Base-by-base conservation (phyloP, 208 protist species). In the Leishmania martiniquensis region DNA sequence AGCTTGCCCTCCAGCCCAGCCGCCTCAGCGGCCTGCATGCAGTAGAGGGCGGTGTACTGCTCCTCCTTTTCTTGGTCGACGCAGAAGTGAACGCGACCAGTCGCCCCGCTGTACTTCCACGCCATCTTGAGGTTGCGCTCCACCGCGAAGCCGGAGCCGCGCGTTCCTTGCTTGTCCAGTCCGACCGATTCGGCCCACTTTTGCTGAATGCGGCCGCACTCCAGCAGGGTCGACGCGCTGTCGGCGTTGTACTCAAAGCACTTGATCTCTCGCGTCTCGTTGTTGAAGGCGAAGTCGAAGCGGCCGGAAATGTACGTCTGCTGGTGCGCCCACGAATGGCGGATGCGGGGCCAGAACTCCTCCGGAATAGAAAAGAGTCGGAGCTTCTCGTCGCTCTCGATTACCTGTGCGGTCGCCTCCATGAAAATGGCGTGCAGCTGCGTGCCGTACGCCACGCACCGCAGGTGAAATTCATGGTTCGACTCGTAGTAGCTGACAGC, bases 221-320 rank as follows among this genome's bases (percentile, higher is more conserved):
- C 95, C 62, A 98, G 80, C 68, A 98, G 82, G 68, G 91, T 95
- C 7, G 91, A 93, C 32, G 95, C 93, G 83, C 95, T 98, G 75
- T 98, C 95, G 9, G 95, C 95, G 85, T 98, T 98, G 88, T 98
- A 98, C 85, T 98, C 95, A 77, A 97, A 96, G 75, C 91, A 95
- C 84, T 98, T 98, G 79, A 98, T 86, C 42, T 77, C 34, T 34
- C 91, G 76, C 22, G 84, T 93, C 39, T 88, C 76, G 76, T 91
- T 90, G 85, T 97, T 89, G 82, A 88, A 96, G 52, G 88, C 91
- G 78, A 98, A 97, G 84, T 98, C 95, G 81, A 98, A 97, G 74
- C 95, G 93, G 44, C 95, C 95, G 22, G 88, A 92, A 78, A 98
- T 93, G 73, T 78, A 87, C 25, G 87, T 87, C 34, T 87, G 88